Evolutionary conservation across 2,329 filamentous ascomycete species (phyloP), one percentile per base, ranked within the genome.

Genomic region (Alternaria viburni): DNA sequence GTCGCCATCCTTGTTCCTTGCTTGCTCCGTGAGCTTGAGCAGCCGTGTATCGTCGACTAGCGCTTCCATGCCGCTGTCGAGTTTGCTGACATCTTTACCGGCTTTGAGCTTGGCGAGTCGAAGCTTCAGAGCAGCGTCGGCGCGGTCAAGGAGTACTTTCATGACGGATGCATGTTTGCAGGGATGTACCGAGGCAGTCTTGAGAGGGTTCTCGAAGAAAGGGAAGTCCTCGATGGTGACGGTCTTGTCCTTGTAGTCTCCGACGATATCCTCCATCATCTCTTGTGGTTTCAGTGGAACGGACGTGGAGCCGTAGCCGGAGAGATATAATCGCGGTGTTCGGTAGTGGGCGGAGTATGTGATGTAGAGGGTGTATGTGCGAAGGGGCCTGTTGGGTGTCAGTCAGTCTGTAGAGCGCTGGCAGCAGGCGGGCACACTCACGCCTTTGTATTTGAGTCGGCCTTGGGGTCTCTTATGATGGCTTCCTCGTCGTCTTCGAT

Each of bases 281-380:
- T 90, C 85, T 55, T 91, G 87, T 3, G 93, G 93, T 4, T 91
- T 88, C 0, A 97, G 89, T 2, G 94, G 93, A 69, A 93, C 91
- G 26, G 92, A 92, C 61, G 89, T 88, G 25, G 91, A 87, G 12
- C 89, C 84, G 81, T 98, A 98, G 74, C 96, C 96, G 0, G 93
- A 96, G 51, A 99, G 89, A 81, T 97, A 99, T 74, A 98, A 88
- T 32, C 96, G 93, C 0, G 96, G 96, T 5, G 96, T 98, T 71
- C 93, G 92, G 83, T 98, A 99, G 85, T 97, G 97, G 41, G 94
- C 92, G 5, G 94, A 93, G 83, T 99, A 99, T 82, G 93, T 96
- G 76, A 99, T 98, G 86, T 99, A 99, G 70, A 99, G 90, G 47
- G 92, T 97, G 81, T 99, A 99, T n/a, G 93, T 97, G 71, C 96